These are phyloP conservation scores for Trametes versicolor DNA, from an alignment of 1,284 basidiomycete genomes.

Conservation along the genomic window DNA sequence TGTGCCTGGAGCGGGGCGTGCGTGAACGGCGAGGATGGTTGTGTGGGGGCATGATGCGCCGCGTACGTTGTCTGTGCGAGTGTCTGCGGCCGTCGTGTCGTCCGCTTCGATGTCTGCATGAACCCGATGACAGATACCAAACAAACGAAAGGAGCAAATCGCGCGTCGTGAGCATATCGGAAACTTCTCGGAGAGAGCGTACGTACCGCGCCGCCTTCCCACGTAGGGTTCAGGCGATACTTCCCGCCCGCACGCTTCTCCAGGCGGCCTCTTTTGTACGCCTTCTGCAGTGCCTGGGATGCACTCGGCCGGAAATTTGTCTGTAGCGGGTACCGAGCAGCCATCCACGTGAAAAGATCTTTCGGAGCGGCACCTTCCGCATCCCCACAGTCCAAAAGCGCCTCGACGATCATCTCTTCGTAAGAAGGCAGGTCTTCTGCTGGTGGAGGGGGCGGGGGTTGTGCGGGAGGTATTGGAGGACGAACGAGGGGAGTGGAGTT, in stretches of 20 bases:
- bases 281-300: conserved; percentile 85
- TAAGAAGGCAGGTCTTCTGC: conserved; percentile 82
- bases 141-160: not conserved
- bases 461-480: conserved; percentile 29
- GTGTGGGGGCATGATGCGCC: conserved; percentile 42
- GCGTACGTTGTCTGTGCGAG: conserved; percentile 52
- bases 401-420: conserved; percentile 88
- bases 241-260: conserved; percentile 76
- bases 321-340: conserved; percentile 79
- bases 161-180: conserved; percentile 5
- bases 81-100: conserved; percentile 75
- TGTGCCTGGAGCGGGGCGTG: conserved; percentile 59
- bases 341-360: conserved; percentile 83
- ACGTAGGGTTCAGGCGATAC: conserved; percentile 74
- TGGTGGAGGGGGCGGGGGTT: conserved; percentile 41
- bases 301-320: conserved; percentile 87
- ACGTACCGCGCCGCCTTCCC: conserved; percentile 83
- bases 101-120: conserved; percentile 67
- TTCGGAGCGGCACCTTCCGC: conserved; percentile 82
- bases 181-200: conserved; percentile 1
- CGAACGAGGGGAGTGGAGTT: conserved; percentile 27
- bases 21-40: conserved; percentile 66
- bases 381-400: conserved; percentile 68
- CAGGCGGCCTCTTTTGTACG: conserved; percentile 78
- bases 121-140: not conserved